A percentile compares a stretch with the other conserved stretches of the same genome.
These are phyloP conservation scores for Durotheca rogersii DNA, from an alignment of 495 filamentous ascomycete species.

Conservation along the genomic window DNA sequence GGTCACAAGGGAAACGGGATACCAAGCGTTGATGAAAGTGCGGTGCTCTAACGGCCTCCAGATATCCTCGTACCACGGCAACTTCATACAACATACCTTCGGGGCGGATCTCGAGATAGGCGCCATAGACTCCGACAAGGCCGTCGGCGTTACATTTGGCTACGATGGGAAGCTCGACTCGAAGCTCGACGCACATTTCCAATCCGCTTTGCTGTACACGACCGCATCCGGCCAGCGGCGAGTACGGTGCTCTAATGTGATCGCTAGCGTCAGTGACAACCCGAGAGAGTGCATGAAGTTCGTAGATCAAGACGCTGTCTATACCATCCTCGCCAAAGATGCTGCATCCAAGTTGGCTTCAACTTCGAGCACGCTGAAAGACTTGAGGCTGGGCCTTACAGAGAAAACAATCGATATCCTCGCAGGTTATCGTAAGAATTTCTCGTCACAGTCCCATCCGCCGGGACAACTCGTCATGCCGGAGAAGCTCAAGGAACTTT, in stretches of 20 bases:
- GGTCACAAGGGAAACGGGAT: slow-evolving; percentile 89
- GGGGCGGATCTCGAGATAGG: slow-evolving; percentile 96
- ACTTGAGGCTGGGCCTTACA: slow-evolving; percentile 77
- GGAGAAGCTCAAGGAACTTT: slow-evolving; percentile 93
- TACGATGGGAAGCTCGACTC: slow-evolving; percentile 97
- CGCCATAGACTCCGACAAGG: slow-evolving; percentile 89
- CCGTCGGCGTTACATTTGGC: slow-evolving; percentile 85
- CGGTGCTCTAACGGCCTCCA: slow-evolving; percentile 96
- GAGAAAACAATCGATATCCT: slow-evolving; percentile 96
- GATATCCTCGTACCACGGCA: slow-evolving; percentile 89
- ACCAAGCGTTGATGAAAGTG: slow-evolving; percentile 97
- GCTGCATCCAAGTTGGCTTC: slow-evolving; percentile 72
- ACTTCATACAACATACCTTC: slow-evolving; percentile 92
- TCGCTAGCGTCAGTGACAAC: slow-evolving; percentile 85
- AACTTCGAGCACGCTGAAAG: slow-evolving; percentile 76
- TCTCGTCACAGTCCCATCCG: slow-evolving; percentile 73
- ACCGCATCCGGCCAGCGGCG: slow-evolving; percentile 86
- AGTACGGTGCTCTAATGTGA: slow-evolving; percentile 89
- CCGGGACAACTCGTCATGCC: slow-evolving; percentile 93
- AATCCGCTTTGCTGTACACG: slow-evolving; percentile 91
- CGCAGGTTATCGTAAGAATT: slow-evolving; percentile 89
- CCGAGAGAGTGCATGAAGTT: slow-evolving; percentile 83
- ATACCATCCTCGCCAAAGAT: slow-evolving; percentile 86
- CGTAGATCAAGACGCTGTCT: slow-evolving; percentile 91
- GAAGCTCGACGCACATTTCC: slow-evolving; percentile 97